A percentile compares a stretch with the other conserved stretches of the same genome.
phyloP scores from a whole-genome alignment of 768 basidiomycete genomes.

The Gloeopeniophorella convolvens region DNA sequence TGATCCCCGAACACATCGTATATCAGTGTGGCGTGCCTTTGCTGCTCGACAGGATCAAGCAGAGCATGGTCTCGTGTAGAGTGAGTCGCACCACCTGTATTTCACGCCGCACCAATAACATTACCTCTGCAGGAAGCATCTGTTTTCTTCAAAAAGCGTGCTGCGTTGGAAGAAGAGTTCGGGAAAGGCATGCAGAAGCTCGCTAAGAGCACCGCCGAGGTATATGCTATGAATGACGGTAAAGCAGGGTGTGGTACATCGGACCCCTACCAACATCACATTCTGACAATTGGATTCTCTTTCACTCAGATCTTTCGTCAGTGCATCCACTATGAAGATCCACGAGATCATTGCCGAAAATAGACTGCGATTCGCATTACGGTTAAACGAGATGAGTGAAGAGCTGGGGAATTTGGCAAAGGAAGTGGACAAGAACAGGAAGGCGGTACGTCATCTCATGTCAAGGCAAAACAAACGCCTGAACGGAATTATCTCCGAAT shows the following conservation, averaged over 20 bases:
- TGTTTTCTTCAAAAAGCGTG: slow-evolving; percentile 88
- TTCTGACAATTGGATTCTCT: background rate
- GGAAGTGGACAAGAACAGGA: slow-evolving; percentile 93
- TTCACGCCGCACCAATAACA: background rate
- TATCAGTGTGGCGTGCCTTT: slow-evolving; percentile 86
- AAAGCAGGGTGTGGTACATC: slow-evolving; percentile 76
- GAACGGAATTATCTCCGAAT: too few species aligned
- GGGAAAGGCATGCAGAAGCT: slow-evolving; percentile 84
- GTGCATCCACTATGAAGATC: slow-evolving; percentile 78
- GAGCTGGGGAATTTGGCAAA: slow-evolving; percentile 78
- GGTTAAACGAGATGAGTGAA: slow-evolving; percentile 96
- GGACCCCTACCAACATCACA: background rate
- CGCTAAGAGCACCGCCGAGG: slow-evolving; percentile 68
- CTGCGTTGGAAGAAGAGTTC: slow-evolving; percentile 91
- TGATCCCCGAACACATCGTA: background rate
- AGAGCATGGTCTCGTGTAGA: slow-evolving; percentile 89
- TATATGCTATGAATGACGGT: slow-evolving; percentile 81
- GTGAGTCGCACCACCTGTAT: slow-evolving; percentile 47
- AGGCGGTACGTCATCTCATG: slow-evolving; percentile 53
- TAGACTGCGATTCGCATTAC: slow-evolving; percentile 74
- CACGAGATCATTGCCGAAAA: slow-evolving; percentile 92
- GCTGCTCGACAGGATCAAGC: slow-evolving; percentile 93
- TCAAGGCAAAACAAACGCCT: too few species aligned
- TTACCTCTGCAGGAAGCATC: slow-evolving; percentile 72
- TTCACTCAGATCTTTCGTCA: slow-evolving; percentile 44